A percentile compares a stretch with the other conserved stretches of the same genome.
These are phyloP conservation scores for Mrakiaceae sp. DNA, from an alignment of 1,284 basidiomycete species.

Conservation along the genomic window DNA sequence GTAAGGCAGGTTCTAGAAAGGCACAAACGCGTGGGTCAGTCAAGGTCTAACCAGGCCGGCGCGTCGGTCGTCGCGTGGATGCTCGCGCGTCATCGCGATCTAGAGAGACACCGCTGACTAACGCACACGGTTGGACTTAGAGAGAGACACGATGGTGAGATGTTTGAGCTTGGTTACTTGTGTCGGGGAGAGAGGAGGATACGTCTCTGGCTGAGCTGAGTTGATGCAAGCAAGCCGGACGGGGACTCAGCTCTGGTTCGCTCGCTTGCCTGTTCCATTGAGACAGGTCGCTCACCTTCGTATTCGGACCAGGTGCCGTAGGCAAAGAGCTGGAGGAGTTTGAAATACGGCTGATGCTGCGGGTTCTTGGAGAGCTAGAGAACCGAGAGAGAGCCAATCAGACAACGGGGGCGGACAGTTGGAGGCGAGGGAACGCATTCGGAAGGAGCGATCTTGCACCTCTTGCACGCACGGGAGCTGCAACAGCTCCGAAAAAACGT, in stretches of 20 bases:
- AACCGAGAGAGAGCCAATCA: neutral
- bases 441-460: slow-evolving; percentile 37
- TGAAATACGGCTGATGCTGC: slow-evolving; percentile 48
- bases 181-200: slow-evolving; percentile 56
- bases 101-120: slow-evolving; percentile 1
- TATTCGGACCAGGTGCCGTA: slow-evolving; percentile 79
- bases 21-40: neutral
- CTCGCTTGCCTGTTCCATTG: neutral
- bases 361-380: slow-evolving; percentile 52
- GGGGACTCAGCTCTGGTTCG: neutral
- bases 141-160: slow-evolving; percentile 74
- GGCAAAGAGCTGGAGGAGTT: slow-evolving; percentile 71
- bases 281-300: slow-evolving; percentile 32
- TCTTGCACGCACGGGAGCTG: slow-evolving; percentile 70
- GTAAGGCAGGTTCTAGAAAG: slow-evolving; percentile 58
- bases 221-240: neutral
- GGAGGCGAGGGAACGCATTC: too few species aligned
- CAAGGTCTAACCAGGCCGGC: neutral
- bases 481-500: slow-evolving; percentile 78
- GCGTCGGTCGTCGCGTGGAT: neutral
- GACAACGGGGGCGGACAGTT: slow-evolving; percentile 7
- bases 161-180: slow-evolving; percentile 82
- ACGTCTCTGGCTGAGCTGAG: slow-evolving; percentile 51
- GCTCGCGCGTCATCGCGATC: slow-evolving; percentile 3
- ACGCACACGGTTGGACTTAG: slow-evolving; percentile 58